phyloP scores from a whole-genome alignment of 2,329 filamentous ascomycete species.

The Botrytis sinoallii region DNA sequence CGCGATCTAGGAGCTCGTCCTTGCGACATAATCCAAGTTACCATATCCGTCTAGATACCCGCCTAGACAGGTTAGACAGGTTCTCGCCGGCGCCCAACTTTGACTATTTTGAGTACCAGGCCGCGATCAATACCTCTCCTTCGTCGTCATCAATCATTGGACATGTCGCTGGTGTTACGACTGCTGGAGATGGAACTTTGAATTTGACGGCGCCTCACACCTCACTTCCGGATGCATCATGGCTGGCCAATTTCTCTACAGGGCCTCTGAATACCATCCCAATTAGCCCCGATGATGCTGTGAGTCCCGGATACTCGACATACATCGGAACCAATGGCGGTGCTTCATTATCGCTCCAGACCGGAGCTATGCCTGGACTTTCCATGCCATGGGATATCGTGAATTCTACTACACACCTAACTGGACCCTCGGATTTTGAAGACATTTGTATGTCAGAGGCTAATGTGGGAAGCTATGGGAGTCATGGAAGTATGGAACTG shows the following conservation, averaged over 20 bases:
- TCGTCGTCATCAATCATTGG: slow-evolving; percentile 11
- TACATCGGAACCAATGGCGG: slow-evolving; percentile 10
- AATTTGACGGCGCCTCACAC: slow-evolving; percentile 12
- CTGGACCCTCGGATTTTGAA: slow-evolving; percentile 24
- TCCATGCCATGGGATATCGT: slow-evolving; percentile 26
- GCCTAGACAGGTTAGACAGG: not conserved
- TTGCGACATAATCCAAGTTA: slow-evolving; percentile 6
- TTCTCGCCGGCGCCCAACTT: not conserved
- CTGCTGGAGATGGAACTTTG: not conserved
- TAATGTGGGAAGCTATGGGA: slow-evolving; percentile 25
- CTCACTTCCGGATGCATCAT: slow-evolving; percentile 1
- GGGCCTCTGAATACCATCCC: not conserved
- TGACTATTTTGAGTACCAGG: slow-evolving; percentile 12
- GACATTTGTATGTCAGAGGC: slow-evolving; percentile 26
- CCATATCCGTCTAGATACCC: slow-evolving; percentile 7
- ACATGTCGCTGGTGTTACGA: not conserved
- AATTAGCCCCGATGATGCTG: slow-evolving; percentile 8
- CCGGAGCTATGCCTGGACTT: slow-evolving; percentile 19
- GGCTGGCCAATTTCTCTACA: slow-evolving; percentile 3
- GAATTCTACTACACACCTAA: slow-evolving; percentile 15
- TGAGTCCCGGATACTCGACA: not conserved
- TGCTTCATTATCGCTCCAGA: slow-evolving; percentile 17
- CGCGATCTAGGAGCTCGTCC: not conserved
- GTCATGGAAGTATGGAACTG: slow-evolving; percentile 29
- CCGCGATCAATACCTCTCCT: not conserved